Evolutionary conservation across 1,284 basidiomycete genomes (phyloP).

Genomic region (Tylopilus sp.): DNA sequence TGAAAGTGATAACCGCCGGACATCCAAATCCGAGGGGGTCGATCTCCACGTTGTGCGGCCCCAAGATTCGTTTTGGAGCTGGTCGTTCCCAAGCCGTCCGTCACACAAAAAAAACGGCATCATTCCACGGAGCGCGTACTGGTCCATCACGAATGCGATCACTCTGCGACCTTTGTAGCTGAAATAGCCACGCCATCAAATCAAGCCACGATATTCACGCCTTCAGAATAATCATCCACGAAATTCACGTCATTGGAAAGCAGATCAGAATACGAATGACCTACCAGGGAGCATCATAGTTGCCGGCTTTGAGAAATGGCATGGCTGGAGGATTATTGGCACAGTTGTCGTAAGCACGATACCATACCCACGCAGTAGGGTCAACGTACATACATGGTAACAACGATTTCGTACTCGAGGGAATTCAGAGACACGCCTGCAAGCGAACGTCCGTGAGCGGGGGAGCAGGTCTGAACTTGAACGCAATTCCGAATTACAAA

Average conservation of each 20-base stretch:
- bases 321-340: conserved; percentile 46
- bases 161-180: conserved; percentile 2
- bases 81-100: conserved; percentile 42
- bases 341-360: conserved; percentile 38
- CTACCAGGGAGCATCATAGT: conserved; percentile 32
- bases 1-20: conserved; percentile 48
- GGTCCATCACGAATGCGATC: not conserved
- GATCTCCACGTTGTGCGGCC: conserved; percentile 44
- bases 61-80: conserved; percentile 46
- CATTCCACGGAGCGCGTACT: not conserved
- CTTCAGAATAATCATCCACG: not conserved
- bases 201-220: not conserved
- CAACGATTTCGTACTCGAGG: conserved; percentile 37
- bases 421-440: conserved; percentile 37
- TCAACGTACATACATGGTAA: conserved; percentile 7
- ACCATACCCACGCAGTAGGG: too few relatives aligned
- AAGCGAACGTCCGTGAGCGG: not conserved
- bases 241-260: not conserved
- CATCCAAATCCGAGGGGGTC: conserved; percentile 40
- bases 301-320: conserved; percentile 47
- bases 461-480: too few relatives aligned
- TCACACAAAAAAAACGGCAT: too few relatives aligned
- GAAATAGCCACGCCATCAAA: conserved; percentile 1
- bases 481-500: conserved; percentile 50
- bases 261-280: not conserved